Evolutionary conservation across 345 rosid species (phyloP), one percentile per base, ranked within the genome.

Genomic region (Populus tremula): DNA sequence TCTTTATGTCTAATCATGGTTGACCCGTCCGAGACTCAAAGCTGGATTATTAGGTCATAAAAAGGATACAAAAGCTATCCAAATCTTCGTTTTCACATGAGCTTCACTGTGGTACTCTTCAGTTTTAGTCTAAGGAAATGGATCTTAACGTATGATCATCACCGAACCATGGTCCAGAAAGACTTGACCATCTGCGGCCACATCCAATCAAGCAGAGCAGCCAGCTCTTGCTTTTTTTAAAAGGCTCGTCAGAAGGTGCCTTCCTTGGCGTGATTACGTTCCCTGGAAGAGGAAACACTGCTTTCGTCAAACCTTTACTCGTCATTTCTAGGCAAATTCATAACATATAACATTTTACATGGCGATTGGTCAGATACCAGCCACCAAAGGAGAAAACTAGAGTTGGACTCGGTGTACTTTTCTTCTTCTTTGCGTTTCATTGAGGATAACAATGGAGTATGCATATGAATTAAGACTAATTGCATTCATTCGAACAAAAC

Each of bases 401-500:
- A n/a, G 43, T 71, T 54, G 31, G 56, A 75, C 20, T 5, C 59
- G 5, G 16, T n/a, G 10, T 20, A n/a, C 0, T 4, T 33, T 33
- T 33, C 1, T 33, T 33, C 36, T 33, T 33, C 36, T 33, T 33
- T 76, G 69, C 50, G 70, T 74, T 85, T 82, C 80, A 80, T 76
- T 80, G 78, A 76, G 64, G 68, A 76, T 41, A 69, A 53, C 69
- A 41, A 54, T 76, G 80, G 70, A 67, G 80, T 74, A 80, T 73
- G 82, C 78, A 83, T n/a, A 69, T 56, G 61, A 50, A 81, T 74
- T 17, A 62, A 33, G 12, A 38, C 33, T 70, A 49, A 16, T 70
- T 82, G 83, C 86, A 82, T 76, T n/a, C 76, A 76, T 81, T 76
- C 74, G 38, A 6, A 59, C 29, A 21, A 20, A 74, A 49, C n/a